Percentiles rank a stretch among this genome's conserved stretches.
Evolutionary conservation across 129 eudicot species (phyloP).

Genomic region (Deinandra increscens): DNA sequence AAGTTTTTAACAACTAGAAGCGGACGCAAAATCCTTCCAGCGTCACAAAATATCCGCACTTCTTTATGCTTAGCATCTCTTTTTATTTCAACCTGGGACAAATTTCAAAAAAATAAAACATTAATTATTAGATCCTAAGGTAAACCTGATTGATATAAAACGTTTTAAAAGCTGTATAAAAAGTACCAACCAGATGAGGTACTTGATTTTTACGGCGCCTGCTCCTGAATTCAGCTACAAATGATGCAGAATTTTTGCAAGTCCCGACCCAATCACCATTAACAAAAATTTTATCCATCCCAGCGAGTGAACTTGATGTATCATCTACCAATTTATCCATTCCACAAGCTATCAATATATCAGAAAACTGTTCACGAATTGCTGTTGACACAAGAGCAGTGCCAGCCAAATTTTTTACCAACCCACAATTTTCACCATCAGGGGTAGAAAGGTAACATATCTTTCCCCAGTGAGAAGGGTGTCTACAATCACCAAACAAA

Average conservation of each 20-base stretch:
- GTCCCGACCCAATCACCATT: conserved; percentile 91
- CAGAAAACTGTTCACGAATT: conserved; percentile 34
- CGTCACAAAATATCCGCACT: conserved; percentile 83
- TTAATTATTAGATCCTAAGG: conserved; percentile 6
- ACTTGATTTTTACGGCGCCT: conserved; percentile 58
- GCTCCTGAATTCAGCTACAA: conserved; percentile 63
- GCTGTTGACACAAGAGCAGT: conserved; percentile 74
- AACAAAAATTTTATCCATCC: conserved; percentile 57
- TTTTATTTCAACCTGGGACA: conserved; percentile 72
- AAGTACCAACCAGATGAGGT: conserved; percentile 48
- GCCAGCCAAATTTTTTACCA: conserved; percentile 83
- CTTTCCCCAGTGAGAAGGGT: conserved; percentile 97
- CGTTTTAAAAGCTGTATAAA: neutral
- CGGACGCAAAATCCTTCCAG: conserved; percentile 90
- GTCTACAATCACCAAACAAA: conserved; percentile 51
- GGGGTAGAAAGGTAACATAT: conserved; percentile 85
- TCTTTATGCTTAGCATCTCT: conserved; percentile 61
- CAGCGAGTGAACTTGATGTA: conserved; percentile 40
- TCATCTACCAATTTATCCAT: conserved; percentile 65
- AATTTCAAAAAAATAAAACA: neutral
- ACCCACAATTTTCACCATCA: conserved; percentile 94
- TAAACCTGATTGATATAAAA: neutral
- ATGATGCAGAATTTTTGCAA: conserved; percentile 59
- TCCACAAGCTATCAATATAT: conserved; percentile 53
- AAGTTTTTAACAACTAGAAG: conserved; percentile 72